Conservation (phyloP, 2,329 filamentous ascomycete genomes). For the Phoma sp. region DNA sequence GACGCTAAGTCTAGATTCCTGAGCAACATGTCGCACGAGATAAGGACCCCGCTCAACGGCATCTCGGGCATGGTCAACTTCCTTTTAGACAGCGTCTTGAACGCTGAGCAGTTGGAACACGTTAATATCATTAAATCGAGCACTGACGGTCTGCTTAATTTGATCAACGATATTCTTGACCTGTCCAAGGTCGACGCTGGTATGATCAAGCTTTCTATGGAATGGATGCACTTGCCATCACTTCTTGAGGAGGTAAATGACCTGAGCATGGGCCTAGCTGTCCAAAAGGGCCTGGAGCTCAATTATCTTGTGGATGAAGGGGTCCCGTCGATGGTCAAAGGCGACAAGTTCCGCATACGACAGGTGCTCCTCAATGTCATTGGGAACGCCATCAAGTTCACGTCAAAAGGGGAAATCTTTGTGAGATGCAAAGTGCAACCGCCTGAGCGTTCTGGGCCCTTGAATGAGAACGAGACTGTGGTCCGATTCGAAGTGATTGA, state of each 20-base stretch:
- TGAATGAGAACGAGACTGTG: constrained; percentile 70
- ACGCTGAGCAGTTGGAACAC: constrained; percentile 91
- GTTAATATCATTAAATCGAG: constrained; percentile 96
- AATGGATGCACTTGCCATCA: constrained; percentile 93
- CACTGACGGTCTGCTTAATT: constrained; percentile 88
- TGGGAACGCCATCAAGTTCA: constrained; percentile 98
- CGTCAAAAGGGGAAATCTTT: constrained; percentile 87
- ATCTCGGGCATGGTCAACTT: constrained; percentile 98
- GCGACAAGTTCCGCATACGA: constrained; percentile 90
- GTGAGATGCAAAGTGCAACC: constrained; percentile 77
- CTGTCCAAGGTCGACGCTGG: constrained; percentile 95
- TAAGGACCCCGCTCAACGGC: constrained; percentile 90
- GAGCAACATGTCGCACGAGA: constrained; percentile 99
- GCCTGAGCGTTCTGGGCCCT: constrained; percentile 41
- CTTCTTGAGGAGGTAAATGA: constrained; percentile 97
- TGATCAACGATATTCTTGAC: constrained; percentile 97
- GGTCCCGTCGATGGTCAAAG: constrained; percentile 92
- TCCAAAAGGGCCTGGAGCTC: constrained; percentile 91
- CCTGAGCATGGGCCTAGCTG: constrained; percentile 90
- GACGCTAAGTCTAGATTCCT: constrained; percentile 95
- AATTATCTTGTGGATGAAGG: constrained; percentile 92
- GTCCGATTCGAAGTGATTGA: constrained; percentile 91
- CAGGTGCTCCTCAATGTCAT: constrained; percentile 96
- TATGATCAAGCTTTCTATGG: constrained; percentile 92
- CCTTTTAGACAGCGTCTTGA: constrained; percentile 85